Percentiles rank a stretch among this genome's conserved stretches.
Evolutionary conservation across 257 asterid species (phyloP).

Genomic region (Penstemon davidsonii): DNA sequence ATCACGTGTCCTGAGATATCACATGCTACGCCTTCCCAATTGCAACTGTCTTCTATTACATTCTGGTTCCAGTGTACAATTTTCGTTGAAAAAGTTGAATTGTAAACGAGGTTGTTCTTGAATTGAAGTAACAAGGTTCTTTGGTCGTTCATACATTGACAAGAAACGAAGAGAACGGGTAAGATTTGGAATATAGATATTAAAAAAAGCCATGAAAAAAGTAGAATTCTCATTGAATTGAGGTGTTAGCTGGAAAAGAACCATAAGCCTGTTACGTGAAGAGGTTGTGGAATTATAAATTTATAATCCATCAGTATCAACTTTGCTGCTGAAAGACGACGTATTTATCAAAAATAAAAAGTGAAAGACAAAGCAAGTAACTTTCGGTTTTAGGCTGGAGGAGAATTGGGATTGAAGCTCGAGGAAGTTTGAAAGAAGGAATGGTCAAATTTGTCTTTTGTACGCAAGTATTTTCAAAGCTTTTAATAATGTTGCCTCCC

Average conservation of each 20-base stretch:
- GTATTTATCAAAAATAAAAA: too few relatives aligned
- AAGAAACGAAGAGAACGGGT: constrained; percentile 17
- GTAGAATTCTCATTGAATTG: constrained; percentile 45
- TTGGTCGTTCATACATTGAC: constrained; percentile 51
- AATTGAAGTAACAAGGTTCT: constrained; percentile 43
- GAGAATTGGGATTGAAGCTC: neutral
- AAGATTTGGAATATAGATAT: constrained; percentile 31
- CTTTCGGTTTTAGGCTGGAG: neutral
- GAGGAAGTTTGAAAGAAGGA: neutral
- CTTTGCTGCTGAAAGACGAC: neutral
- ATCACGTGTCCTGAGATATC: constrained; percentile 48
- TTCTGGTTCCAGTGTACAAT: constrained; percentile 43
- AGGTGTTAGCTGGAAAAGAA: neutral
- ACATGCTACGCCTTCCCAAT: constrained; percentile 57
- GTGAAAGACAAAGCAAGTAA: too few relatives aligned
- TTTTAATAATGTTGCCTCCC: too few relatives aligned
- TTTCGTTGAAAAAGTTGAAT: constrained; percentile 27
- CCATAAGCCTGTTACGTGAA: neutral
- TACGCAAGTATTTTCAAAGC: too few relatives aligned
- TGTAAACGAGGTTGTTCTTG: constrained; percentile 30
- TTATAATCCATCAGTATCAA: constrained; percentile 11
- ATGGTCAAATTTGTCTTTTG: neutral
- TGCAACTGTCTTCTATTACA: constrained; percentile 43
- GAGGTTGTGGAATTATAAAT: neutral
- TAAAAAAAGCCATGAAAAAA: constrained; percentile 44